Conservation (phyloP, 305 asterid genomes). For the Fraxinus albicans region DNA sequence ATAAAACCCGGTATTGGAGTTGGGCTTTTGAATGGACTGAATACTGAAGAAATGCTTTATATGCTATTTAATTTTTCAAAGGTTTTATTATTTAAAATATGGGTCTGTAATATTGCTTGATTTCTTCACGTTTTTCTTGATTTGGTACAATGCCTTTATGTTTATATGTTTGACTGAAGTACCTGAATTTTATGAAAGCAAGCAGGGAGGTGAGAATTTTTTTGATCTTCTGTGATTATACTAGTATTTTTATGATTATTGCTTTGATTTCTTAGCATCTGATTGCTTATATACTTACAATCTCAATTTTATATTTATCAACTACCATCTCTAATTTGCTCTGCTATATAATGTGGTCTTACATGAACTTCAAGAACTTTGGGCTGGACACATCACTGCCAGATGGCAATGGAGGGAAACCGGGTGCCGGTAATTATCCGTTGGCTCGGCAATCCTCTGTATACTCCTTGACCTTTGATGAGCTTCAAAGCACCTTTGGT, state of each 20-base stretch:
- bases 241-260: not conserved
- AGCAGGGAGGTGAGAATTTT: not conserved
- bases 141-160: not conserved
- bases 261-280: not conserved
- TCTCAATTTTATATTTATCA: slow-evolving; percentile 22
- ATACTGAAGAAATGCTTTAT: not conserved
- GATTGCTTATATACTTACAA: slow-evolving; percentile 21
- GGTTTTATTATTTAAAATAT: not conserved
- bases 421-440: slow-evolving; percentile 39
- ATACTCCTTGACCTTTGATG: slow-evolving; percentile 85
- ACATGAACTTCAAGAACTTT: slow-evolving; percentile 67
- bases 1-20: not conserved
- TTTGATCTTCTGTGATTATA: not conserved
- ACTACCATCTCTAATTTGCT: slow-evolving; percentile 32
- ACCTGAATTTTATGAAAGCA: not conserved
- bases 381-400: slow-evolving; percentile 43
- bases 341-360: slow-evolving; percentile 59
- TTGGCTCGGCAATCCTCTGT: slow-evolving; percentile 80
- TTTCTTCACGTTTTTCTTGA: not conserved
- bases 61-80: not conserved
- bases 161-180: not conserved
- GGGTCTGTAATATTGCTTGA: not conserved
- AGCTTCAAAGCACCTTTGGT: slow-evolving; percentile 79
- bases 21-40: not conserved
- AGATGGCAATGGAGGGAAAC: slow-evolving; percentile 46